Evolutionary conservation across 257 asterid species (phyloP).

Genomic region (Anisodus tanguticus): DNA sequence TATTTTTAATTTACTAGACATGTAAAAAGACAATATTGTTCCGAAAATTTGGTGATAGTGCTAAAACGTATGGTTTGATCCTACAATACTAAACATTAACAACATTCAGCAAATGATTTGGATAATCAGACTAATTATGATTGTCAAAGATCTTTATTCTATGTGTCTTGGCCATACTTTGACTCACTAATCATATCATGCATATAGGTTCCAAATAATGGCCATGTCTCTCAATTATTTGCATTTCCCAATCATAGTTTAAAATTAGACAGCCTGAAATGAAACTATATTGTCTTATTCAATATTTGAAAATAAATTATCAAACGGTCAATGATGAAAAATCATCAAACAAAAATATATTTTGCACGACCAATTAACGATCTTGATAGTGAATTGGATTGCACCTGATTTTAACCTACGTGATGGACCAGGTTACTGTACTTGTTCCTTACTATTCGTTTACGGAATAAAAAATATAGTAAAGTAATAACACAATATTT

Average conservation of each 20-base stretch:
- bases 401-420: no score
- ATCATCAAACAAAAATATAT: no score
- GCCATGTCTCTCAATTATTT: background rate
- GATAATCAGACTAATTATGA: background rate
- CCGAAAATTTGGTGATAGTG: no score
- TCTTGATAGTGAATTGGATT: no score
- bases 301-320: no score
- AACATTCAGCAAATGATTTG: background rate
- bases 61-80: no score
- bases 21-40: no score
- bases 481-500: no score
- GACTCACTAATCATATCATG: conserved; percentile 5
- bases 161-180: conserved; percentile 19
- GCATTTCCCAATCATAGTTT: background rate
- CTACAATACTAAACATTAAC: background rate
- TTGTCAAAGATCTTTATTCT: background rate
- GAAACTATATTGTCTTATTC: background rate
- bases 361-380: no score
- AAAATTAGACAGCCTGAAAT: background rate
- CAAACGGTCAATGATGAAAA: background rate
- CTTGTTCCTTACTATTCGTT: no score
- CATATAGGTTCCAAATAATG: background rate
- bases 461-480: no score
- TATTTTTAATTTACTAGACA: background rate
- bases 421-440: no score